Evolutionary conservation across 805 yeast genomes (phyloP).

Genomic region (Kluyveromyces dobzhanskii): DNA sequence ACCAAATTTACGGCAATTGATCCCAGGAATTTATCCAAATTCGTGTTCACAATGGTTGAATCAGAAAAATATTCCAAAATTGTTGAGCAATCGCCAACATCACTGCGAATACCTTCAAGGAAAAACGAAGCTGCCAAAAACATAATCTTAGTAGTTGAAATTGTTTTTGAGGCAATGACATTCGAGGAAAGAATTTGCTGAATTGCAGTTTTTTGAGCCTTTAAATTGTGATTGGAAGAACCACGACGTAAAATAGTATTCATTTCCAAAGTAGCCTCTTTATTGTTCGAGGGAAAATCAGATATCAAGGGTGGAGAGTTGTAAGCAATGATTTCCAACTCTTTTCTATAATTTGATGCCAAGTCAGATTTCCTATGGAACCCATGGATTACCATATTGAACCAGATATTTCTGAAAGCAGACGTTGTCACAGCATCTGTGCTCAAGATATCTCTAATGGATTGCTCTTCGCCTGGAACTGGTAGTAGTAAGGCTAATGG

Average conservation of each 20-base stretch:
- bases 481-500: conserved; percentile 79
- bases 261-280: conserved; percentile 87
- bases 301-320: conserved; percentile 84
- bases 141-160: conserved; percentile 74
- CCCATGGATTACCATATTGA: conserved; percentile 88
- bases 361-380: conserved; percentile 54
- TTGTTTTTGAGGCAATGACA: conserved; percentile 41
- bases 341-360: conserved; percentile 37
- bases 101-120: conserved; percentile 71
- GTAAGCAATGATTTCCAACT: conserved; percentile 67
- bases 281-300: conserved; percentile 67
- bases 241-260: conserved; percentile 87
- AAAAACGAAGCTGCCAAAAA: conserved; percentile 76
- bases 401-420: conserved; percentile 85
- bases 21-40: conserved; percentile 60
- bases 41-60: conserved; percentile 65
- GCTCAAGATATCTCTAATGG: conserved; percentile 6
- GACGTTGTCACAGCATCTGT: conserved; percentile 41
- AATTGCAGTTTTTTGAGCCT: conserved; percentile 60
- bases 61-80: conserved; percentile 75
- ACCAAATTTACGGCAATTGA: conserved; percentile 53
- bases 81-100: conserved; percentile 75
- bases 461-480: conserved; percentile 37
- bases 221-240: conserved; percentile 71
- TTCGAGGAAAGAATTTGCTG: conserved; percentile 32